Base-by-base conservation (phyloP, 2,329 filamentous ascomycete genomes). In the Fusarium hainanense region DNA sequence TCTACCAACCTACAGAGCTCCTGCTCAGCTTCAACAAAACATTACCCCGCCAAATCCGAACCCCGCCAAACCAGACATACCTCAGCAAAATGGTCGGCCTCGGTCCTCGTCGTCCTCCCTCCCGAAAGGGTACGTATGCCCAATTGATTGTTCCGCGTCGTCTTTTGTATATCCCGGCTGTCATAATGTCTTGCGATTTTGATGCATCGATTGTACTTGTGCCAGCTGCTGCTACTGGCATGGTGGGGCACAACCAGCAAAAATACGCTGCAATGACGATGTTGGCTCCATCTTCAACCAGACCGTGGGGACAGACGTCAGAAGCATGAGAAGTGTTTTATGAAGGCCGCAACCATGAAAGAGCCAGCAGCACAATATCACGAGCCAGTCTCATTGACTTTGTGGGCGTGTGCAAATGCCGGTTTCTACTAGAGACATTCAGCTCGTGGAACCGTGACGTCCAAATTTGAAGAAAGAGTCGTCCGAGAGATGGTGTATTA, bases 121-220 rank as follows among this genome's bases (percentile, higher is more conserved):
- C 82, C 74, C 81, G 84, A 73, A 93, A 92, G 87, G 92, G 92
- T 92, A 87, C 80, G 89, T 87, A 68, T 66, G 62, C 57, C 62
- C 67, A 41, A 42, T 28, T 49, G 43, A 43, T 70, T 42, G 34
- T 54, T 47, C 23, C 62, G 32, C 14, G 41, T 49, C 43, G 34
- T 54, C 13, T 49, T 46, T 28, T 48, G 46, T 21, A 14, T 54
- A 54, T 30, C 40, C 37, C 25, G 20, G 9, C 49, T 23, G 54
- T 28, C 14, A 16, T 50, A 25, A 51, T 43, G 12, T 28, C 16
- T 44, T 30, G 42, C 41, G 28, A 27, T 47, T 25, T 30, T 48
- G 50, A 60, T 28, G 34, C 16, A 34, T 30, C 41, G 42, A 61
- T 60, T 42, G 32, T 40, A 28, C 32, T 27, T 49, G 25, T 40